phyloP scores from a whole-genome alignment of 805 yeast genomes.

The Nakazawaea laoshanensis region DNA sequence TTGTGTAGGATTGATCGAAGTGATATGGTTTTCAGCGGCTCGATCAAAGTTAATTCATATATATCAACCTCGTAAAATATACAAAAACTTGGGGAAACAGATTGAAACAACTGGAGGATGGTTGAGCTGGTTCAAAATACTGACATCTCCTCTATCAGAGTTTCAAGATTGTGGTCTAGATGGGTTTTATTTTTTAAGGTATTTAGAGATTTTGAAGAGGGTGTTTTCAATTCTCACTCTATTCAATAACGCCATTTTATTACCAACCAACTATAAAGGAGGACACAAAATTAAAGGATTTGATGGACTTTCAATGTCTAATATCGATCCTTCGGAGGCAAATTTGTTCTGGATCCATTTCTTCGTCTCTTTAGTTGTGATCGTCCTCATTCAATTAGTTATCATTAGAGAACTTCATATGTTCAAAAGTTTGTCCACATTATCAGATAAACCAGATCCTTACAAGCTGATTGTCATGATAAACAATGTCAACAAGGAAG shows the following conservation, averaged over 20 bases:
- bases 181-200: slow-evolving; percentile 66
- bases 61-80: slow-evolving; percentile 48
- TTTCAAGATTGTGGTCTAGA: slow-evolving; percentile 61
- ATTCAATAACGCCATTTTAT: slow-evolving; percentile 46
- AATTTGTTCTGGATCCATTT: slow-evolving; percentile 56
- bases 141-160: too few relatives aligned
- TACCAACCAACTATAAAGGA: slow-evolving; percentile 56
- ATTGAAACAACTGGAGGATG: not conserved
- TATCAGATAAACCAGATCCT: too few relatives aligned
- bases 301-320: slow-evolving; percentile 65
- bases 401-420: slow-evolving; percentile 47
- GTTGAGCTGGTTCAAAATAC: too few relatives aligned
- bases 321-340: slow-evolving; percentile 44
- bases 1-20: slow-evolving; percentile 44
- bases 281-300: slow-evolving; percentile 16
- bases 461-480: slow-evolving; percentile 25
- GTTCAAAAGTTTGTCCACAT: too few relatives aligned
- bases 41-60: slow-evolving; percentile 27
- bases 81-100: slow-evolving; percentile 25
- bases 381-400: slow-evolving; percentile 47
- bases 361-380: slow-evolving; percentile 43
- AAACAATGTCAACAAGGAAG: slow-evolving; percentile 34
- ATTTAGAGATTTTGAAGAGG: slow-evolving; percentile 38
- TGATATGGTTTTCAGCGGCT: slow-evolving; percentile 29
- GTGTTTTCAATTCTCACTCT: slow-evolving; percentile 46